Percentiles rank a stretch among this genome's conserved stretches.
Evolutionary conservation across 2,329 filamentous ascomycete species (phyloP).

Genomic region (Penicillium vulpinum): DNA sequence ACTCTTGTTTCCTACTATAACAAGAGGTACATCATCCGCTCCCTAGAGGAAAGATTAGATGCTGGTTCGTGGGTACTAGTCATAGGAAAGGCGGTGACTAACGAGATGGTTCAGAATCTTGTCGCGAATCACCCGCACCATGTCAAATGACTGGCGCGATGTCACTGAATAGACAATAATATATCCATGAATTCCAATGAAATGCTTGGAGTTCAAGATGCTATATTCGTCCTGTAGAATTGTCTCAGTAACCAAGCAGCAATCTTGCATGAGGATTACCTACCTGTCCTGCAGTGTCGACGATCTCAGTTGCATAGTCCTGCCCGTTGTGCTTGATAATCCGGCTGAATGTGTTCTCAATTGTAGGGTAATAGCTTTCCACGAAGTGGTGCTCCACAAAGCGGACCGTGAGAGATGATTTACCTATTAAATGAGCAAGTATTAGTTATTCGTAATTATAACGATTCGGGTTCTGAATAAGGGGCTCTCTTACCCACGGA

Average conservation of each 20-base stretch:
- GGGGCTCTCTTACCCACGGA: constrained; percentile 69
- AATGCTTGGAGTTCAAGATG: constrained; percentile 97
- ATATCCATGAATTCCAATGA: constrained; percentile 98
- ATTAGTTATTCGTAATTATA: constrained; percentile 1
- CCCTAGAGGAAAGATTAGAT: constrained; percentile 57
- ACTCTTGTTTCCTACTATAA: constrained; percentile 96
- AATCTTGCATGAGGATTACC: constrained; percentile 23
- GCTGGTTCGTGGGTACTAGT: neutral
- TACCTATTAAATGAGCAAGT: constrained; percentile 63
- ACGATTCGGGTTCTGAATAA: neutral
- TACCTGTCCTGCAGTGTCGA: constrained; percentile 95
- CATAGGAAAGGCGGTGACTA: constrained; percentile 34
- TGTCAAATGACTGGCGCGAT: constrained; percentile 91
- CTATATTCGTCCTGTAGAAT: constrained; percentile 84
- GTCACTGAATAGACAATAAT: constrained; percentile 98
- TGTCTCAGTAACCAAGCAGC: constrained; percentile 16
- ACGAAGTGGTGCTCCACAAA: constrained; percentile 98
- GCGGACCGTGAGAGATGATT: constrained; percentile 94
- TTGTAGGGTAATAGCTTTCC: constrained; percentile 98
- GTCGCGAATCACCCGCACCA: constrained; percentile 92
- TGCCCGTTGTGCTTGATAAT: constrained; percentile 90
- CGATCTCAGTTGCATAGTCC: constrained; percentile 94
- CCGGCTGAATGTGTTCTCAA: constrained; percentile 98
- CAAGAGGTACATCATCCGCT: constrained; percentile 86
- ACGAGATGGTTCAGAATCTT: constrained; percentile 97